Evolutionary conservation across 805 yeast species (phyloP), one percentile per base, ranked within the genome.

Genomic region (Ogataea corticis): DNA sequence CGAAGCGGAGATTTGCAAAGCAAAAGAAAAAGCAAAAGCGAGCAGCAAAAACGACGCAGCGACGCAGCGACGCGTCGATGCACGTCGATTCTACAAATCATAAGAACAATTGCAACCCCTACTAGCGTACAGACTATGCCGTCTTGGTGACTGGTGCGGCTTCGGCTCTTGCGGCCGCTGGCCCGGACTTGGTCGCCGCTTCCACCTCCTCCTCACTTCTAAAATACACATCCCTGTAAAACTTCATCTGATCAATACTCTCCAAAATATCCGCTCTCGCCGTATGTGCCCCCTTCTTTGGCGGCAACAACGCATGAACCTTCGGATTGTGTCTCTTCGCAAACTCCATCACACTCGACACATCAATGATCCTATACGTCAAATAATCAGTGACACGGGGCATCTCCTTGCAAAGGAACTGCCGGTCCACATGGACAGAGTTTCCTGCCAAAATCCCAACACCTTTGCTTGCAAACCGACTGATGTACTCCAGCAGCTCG

Each of bases 251-350:
- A 7, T 67, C 77, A 33, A 94, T 92, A 57, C 96, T 87, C 64
- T 94, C 99, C 39, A 87, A 55, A 38, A 94, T 94, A 64, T 94
- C 99, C 13, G 82, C 73, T 51, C 77, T 79, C 0, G 99, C 99
- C 0, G 98, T 92, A 65, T 94, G 99, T 1, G 76, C 75, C 16
- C 77, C 73, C 39, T 67, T 68, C 66, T 95, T 94, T 31, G 65
- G 71, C 5, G 92, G 98, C 54, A 68, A 71, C 45, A 56, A 59
- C 46, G 63, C 63, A 67, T 84, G 72, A 40, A 90, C 66, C 3
- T 64, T 68, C 1, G 87, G 85, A 62, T 88, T 88, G 60, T 86
- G 91, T 57, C 98, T 80, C 37, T 68, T 71, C 0, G 91, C 85
- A 13, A 90, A 67, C 65, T 94, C 99, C 76, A 82, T 79, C 37